phyloP scores from a whole-genome alignment of 2,329 filamentous ascomycete species.

The Pseudogymnoascus sp. region DNA sequence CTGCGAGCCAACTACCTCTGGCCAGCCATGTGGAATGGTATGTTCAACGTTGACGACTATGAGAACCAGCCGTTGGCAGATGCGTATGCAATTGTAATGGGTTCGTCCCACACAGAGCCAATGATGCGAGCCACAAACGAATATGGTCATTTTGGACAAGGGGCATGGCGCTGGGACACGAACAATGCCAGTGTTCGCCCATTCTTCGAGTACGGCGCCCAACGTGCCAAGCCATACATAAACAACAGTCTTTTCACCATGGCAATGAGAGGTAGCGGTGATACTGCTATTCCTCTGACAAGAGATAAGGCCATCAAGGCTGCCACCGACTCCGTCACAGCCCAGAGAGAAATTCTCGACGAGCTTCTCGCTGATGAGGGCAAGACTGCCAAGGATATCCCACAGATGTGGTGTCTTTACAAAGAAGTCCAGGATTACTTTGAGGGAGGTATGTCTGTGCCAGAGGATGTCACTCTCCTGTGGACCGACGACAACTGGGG shows the following conservation, averaged over 20 bases:
- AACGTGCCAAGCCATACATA: constrained; percentile 58
- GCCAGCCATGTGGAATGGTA: constrained; percentile 64
- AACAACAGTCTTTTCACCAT: constrained; percentile 58
- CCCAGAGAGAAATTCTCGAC: constrained; percentile 52
- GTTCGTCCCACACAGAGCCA: constrained; percentile 67
- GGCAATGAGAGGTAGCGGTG: constrained; percentile 64
- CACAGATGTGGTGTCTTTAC: constrained; percentile 67
- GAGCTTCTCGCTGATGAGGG: constrained; percentile 42
- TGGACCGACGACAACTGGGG: constrained; percentile 65
- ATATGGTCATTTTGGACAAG: constrained; percentile 44
- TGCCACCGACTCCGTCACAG: constrained; percentile 52
- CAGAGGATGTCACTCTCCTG: constrained; percentile 60
- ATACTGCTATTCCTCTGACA: constrained; percentile 51
- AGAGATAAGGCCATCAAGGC: constrained; percentile 49
- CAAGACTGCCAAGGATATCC: constrained; percentile 38
- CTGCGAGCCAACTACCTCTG: constrained; percentile 68
- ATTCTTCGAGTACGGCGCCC: constrained; percentile 61
- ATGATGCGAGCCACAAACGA: constrained; percentile 57
- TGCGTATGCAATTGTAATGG: constrained; percentile 67
- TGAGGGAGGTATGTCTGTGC: constrained; percentile 53
- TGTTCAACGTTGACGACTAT: constrained; percentile 66
- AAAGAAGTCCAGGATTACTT: constrained; percentile 66
- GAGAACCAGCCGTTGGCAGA: constrained; percentile 62
- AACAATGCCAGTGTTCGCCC: constrained; percentile 62
- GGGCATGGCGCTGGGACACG: constrained; percentile 61